Evolutionary conservation across 352 stramenopile species (phyloP).

Genomic region (Globisporangium lucens): DNA sequence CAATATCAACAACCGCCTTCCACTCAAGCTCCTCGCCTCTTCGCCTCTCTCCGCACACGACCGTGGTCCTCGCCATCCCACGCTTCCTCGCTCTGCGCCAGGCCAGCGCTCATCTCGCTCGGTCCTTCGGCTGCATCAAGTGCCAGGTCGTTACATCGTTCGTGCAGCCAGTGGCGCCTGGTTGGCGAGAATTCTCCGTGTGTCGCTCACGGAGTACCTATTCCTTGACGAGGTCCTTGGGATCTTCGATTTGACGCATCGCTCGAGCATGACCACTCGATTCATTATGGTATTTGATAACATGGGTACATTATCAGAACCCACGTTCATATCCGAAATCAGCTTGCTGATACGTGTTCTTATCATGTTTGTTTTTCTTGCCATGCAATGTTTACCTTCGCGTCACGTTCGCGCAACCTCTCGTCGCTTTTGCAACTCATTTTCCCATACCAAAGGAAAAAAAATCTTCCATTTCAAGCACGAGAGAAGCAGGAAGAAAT

Average conservation of each 20-base stretch:
- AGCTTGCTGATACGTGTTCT: neutral
- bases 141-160: too few species aligned
- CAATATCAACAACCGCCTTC: too few species aligned
- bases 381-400: neutral
- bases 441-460: neutral
- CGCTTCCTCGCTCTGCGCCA: too few species aligned
- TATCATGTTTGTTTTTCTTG: neutral
- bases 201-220: too few species aligned
- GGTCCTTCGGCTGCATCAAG: too few species aligned
- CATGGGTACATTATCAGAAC: neutral
- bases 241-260: too few species aligned
- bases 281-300: neutral
- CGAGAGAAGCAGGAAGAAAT: constrained; percentile 2
- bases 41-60: too few species aligned
- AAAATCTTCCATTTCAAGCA: constrained; percentile 7
- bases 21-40: too few species aligned
- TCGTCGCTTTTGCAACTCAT: constrained; percentile 6
- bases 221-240: too few species aligned
- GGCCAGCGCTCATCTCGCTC: too few species aligned
- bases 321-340: neutral
- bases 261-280: too few species aligned
- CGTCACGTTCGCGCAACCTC: constrained; percentile 11
- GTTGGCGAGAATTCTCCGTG: neutral
- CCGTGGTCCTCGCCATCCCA: too few species aligned
- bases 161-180: neutral